Base-by-base conservation (phyloP, 179 eudicot genomes). In the Actinidia arguta region DNA sequence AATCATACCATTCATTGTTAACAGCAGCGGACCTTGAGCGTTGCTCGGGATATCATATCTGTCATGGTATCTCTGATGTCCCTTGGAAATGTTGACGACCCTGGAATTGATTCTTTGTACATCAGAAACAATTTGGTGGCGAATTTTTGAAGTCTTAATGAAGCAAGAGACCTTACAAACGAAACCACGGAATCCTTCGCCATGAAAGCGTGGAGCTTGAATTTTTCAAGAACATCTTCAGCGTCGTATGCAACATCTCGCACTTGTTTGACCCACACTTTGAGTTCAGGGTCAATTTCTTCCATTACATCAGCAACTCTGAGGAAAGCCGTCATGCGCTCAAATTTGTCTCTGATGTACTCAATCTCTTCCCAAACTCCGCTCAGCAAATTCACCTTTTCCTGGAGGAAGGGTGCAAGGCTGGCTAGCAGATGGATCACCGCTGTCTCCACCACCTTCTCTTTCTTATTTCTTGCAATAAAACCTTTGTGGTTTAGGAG, bases 241-340 rank as follows among this genome's bases (percentile, higher is more conserved):
- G 73, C 52, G 51, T 83, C 82, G 48, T 77, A 70, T 5, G 85
- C 68, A 18, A 68, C 85, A 5, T 83, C 72, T 11, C 82, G 25
- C 31, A 83, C 82, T 78, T 83, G 81, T n/a, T 73, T 70, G n/a
- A 83, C 82, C 80, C 81, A 83, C 9, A 56, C 74, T 62, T 78
- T 78, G 62, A 83, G 71, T 12, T 79, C 8, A 8, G 76, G 77
- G 8, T 70, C 12, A 25, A 36, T 58, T 11, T 80, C 82, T 71
- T 73, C 82, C 18, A 69, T 39, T 3, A 68, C 46, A 10, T 80
- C 82, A 9, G 73, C 69, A 24, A 56, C 77, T 56, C 79, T 67
- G n/a, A 62, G 67, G 67, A 62, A 62, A 62, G 67, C 25, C 3
- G 27, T 62, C 67, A 62, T 62, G 27, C 67, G 31, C 12, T 20